Conservation (phyloP, 192 early-diverging fungal genomes). For the Lobosporangium transversale region DNA sequence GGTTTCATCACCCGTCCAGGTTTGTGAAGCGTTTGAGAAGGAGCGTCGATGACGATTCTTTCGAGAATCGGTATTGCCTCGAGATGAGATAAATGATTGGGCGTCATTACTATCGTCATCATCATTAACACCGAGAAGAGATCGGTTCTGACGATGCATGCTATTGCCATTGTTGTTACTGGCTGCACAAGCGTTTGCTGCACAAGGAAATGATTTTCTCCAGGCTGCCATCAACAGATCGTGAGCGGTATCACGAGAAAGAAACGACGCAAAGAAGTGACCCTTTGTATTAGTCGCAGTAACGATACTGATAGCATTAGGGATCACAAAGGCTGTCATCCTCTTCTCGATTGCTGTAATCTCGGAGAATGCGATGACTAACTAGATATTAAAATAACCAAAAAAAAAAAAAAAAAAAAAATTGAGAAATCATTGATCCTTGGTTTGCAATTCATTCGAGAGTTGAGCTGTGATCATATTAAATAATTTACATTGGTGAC, state of each 20-base stretch:
- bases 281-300: slow-evolving; percentile 58
- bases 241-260: slow-evolving; percentile 83
- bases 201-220: slow-evolving; percentile 53
- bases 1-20: slow-evolving; percentile 22
- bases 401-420: neutral
- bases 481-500: slow-evolving; percentile 70
- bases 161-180: neutral
- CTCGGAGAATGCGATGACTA: slow-evolving; percentile 80
- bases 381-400: slow-evolving; percentile 2
- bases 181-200: slow-evolving; percentile 30
- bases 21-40: slow-evolving; percentile 33
- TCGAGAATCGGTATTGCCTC: slow-evolving; percentile 22
- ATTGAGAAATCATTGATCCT: too few relatives aligned
- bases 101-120: slow-evolving; percentile 35
- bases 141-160: slow-evolving; percentile 5
- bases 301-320: slow-evolving; percentile 88
- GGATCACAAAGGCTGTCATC: slow-evolving; percentile 85
- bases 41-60: slow-evolving; percentile 38
- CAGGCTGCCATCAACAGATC: slow-evolving; percentile 78
- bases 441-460: too few relatives aligned
- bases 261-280: slow-evolving; percentile 88
- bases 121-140: slow-evolving; percentile 9
- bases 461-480: too few relatives aligned
- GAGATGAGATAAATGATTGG: slow-evolving; percentile 31
- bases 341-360: slow-evolving; percentile 87